Percentiles rank a stretch among this genome's conserved stretches.
These are phyloP conservation scores for Heterobasidion parviporum DNA, from an alignment of 1,284 basidiomycete species.

Conservation along the genomic window DNA sequence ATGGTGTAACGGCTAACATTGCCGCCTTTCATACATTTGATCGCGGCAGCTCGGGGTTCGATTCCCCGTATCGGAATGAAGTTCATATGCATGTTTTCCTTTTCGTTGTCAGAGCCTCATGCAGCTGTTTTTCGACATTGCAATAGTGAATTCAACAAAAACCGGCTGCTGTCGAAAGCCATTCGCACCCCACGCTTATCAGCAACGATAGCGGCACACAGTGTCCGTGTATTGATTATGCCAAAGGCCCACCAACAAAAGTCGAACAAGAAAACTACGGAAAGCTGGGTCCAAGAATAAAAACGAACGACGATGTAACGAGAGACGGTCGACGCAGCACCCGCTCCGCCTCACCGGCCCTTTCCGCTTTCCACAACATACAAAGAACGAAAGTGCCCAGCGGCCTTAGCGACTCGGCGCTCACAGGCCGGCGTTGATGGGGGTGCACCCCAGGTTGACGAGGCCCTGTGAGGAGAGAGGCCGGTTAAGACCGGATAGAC, in stretches of 20 bases:
- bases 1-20: not conserved
- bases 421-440: constrained; percentile 25
- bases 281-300: not conserved
- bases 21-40: not conserved
- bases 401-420: too few relatives aligned
- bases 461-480: constrained; percentile 15
- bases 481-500: too few relatives aligned
- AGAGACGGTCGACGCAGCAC: not conserved
- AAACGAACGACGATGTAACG: not conserved
- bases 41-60: constrained; percentile 72
- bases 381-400: not conserved
- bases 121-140: too few relatives aligned
- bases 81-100: not conserved
- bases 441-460: constrained; percentile 30
- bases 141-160: too few relatives aligned
- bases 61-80: constrained; percentile 60
- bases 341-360: too few relatives aligned
- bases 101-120: not conserved
- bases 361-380: too few relatives aligned
- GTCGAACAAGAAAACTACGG: not conserved
- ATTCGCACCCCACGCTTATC: too few relatives aligned
- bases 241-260: too few relatives aligned
- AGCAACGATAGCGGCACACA: too few relatives aligned
- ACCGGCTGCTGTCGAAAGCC: too few relatives aligned
- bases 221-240: too few relatives aligned